A percentile compares a stretch with the other conserved stretches of the same genome.
Evolutionary conservation across 495 filamentous ascomycete genomes (phyloP).

Genomic region (Penicillium coffeae): DNA sequence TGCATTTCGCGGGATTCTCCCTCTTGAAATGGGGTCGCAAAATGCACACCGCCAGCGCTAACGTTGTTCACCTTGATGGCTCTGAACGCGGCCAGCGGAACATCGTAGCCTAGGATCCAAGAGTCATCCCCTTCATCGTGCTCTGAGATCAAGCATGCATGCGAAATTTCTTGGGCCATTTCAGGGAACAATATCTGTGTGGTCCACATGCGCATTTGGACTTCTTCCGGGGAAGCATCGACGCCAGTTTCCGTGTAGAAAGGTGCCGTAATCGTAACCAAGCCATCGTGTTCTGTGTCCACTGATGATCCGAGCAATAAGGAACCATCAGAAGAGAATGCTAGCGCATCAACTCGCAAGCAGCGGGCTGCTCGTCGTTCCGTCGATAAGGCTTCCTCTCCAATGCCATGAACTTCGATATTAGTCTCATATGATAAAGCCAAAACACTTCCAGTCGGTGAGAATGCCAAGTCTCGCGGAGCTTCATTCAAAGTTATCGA

Average conservation of each 20-base stretch:
- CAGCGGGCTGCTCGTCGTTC: constrained; percentile 79
- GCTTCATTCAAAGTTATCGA: constrained; percentile 71
- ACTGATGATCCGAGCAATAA: constrained; percentile 80
- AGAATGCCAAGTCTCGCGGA: constrained; percentile 73
- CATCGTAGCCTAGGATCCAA: constrained; percentile 79
- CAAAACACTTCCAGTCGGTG: constrained; percentile 74
- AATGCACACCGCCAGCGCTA: constrained; percentile 74
- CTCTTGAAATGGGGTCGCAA: constrained; percentile 60
- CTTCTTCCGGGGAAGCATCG: constrained; percentile 53
- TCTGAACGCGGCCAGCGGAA: constrained; percentile 70
- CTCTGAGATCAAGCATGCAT: constrained; percentile 68
- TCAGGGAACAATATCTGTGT: constrained; percentile 86
- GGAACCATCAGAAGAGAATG: constrained; percentile 79
- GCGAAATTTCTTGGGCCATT: constrained; percentile 67
- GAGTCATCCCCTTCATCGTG: constrained; percentile 66
- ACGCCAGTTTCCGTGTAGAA: constrained; percentile 57
- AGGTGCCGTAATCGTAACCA: constrained; percentile 76
- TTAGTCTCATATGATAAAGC: constrained; percentile 83
- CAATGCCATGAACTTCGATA: constrained; percentile 80
- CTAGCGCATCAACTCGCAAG: constrained; percentile 68
- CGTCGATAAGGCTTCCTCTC: constrained; percentile 56
- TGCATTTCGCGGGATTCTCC: constrained; percentile 37
- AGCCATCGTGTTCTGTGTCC: constrained; percentile 58
- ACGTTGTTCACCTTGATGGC: constrained; percentile 71
- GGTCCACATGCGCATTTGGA: constrained; percentile 78